phyloP scores from a whole-genome alignment of 2,329 filamentous ascomycete genomes.

The Furcasterigmium furcatum region DNA sequence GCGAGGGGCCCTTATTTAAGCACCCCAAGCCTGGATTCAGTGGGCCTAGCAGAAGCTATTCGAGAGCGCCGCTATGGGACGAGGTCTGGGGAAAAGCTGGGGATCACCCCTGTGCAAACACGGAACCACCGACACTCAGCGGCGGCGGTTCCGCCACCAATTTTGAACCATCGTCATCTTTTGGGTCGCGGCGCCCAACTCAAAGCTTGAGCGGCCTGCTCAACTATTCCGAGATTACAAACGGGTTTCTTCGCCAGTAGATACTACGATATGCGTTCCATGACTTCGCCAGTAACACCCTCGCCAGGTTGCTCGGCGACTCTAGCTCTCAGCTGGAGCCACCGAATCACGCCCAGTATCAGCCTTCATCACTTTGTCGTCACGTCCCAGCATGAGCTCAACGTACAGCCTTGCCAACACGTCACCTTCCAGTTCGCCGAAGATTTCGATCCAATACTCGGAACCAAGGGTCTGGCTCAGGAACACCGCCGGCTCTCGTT shows the following conservation, averaged over 20 bases:
- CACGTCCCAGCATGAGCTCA: background rate
- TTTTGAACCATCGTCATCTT: too few species aligned
- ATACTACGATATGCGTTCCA: too few species aligned
- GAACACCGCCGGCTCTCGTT: slow-evolving; percentile 12
- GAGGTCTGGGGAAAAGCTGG: background rate
- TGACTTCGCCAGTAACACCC: too few species aligned
- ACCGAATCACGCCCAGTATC: slow-evolving; percentile 11
- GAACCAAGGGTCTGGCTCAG: slow-evolving; percentile 7
- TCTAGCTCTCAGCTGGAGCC: slow-evolving; percentile 5
- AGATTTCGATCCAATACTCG: slow-evolving; percentile 14
- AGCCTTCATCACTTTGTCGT: slow-evolving; percentile 11
- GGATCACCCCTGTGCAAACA: background rate
- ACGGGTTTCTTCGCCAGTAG: too few species aligned
- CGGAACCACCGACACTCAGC: background rate
- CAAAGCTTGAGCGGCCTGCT: too few species aligned
- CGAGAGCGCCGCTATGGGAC: too few species aligned
- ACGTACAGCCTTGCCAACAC: slow-evolving; percentile 10
- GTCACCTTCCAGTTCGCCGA: slow-evolving; percentile 13
- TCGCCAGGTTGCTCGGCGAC: too few species aligned
- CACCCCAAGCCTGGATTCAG: background rate
- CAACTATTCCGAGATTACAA: too few species aligned
- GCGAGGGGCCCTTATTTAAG: background rate
- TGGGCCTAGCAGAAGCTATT: too few species aligned
- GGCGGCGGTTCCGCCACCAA: background rate
- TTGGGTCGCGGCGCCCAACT: too few species aligned